phyloP scores from a whole-genome alignment of 495 filamentous ascomycete species.

The Beverwykella pulmonaria region DNA sequence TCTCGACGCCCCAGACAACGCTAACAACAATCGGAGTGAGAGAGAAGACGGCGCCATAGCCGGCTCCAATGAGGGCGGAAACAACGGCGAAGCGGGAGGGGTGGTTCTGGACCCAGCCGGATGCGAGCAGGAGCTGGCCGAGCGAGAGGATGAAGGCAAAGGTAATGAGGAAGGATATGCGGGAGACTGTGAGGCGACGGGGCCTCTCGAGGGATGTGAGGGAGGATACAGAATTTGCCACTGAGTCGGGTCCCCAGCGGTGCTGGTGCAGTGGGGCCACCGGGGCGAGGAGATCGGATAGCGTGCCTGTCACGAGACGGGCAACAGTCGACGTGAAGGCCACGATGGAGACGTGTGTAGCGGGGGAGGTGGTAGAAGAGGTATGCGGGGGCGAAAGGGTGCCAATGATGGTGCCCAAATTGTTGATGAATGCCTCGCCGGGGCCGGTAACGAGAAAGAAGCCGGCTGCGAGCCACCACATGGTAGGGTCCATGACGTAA shows the following conservation, averaged over 20 bases:
- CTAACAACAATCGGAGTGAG: constrained; percentile 87
- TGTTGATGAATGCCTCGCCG: constrained; percentile 96
- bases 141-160: constrained; percentile 75
- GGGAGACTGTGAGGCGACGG: constrained; percentile 64
- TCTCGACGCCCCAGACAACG: constrained; percentile 96
- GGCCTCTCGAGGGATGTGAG: constrained; percentile 33
- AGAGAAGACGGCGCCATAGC: constrained; percentile 89
- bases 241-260: constrained; percentile 43
- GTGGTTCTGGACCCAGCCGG: constrained; percentile 66
- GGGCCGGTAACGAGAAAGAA: constrained; percentile 95
- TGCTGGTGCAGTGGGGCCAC: constrained; percentile 45
- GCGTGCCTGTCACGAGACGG: constrained; percentile 78
- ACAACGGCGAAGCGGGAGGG: constrained; percentile 75
- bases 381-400: constrained; percentile 71
- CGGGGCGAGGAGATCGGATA: constrained; percentile 88
- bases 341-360: constrained; percentile 89
- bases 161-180: constrained; percentile 74
- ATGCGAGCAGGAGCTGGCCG: constrained; percentile 74
- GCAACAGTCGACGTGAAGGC: constrained; percentile 88
- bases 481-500: constrained; percentile 83
- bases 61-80: constrained; percentile 77
- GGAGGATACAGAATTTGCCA: constrained; percentile 40
- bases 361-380: constrained; percentile 59
- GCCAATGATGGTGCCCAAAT: constrained; percentile 88
- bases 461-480: constrained; percentile 91